A percentile compares a stretch with the other conserved stretches of the same genome.
Conservation (phyloP, 2,329 filamentous ascomycete genomes). For the Aureobasidium sp. region DNA sequence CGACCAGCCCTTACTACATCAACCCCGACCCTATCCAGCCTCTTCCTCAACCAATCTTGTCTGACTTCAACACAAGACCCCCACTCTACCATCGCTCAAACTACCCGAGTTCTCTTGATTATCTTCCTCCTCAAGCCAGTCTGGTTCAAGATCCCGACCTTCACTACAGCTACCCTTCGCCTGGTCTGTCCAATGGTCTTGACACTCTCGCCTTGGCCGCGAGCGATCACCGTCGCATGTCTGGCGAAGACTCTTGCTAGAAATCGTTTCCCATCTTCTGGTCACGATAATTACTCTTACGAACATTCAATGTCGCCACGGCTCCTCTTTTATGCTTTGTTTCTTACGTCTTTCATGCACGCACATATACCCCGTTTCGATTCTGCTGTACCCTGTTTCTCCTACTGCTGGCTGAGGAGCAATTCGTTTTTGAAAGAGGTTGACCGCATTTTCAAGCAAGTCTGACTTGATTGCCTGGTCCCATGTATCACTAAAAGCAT, state of each 20-base stretch:
- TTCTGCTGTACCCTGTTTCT: background rate
- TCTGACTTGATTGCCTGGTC: background rate
- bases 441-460: background rate
- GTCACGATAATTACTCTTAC: background rate
- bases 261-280: background rate
- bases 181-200: conserved; percentile 32
- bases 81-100: conserved; percentile 28
- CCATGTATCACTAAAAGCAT: conserved; percentile 12
- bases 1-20: conserved; percentile 29
- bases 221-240: conserved; percentile 28
- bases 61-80: conserved; percentile 27
- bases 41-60: conserved; percentile 28
- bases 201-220: conserved; percentile 33
- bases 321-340: conserved; percentile 4
- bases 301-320: conserved; percentile 5
- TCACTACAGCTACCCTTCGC: conserved; percentile 31
- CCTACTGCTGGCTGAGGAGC: background rate
- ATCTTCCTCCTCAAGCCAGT: conserved; percentile 25
- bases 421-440: background rate
- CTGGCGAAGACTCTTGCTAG: conserved; percentile 25
- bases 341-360: conserved; percentile 2
- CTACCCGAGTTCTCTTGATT: conserved; percentile 30
- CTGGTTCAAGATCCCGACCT: conserved; percentile 27
- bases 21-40: conserved; percentile 29
- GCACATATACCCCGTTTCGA: conserved; percentile 17